These are phyloP conservation scores for Neurospora tetraspora DNA, from an alignment of 495 filamentous ascomycete genomes.

Conservation along the genomic window DNA sequence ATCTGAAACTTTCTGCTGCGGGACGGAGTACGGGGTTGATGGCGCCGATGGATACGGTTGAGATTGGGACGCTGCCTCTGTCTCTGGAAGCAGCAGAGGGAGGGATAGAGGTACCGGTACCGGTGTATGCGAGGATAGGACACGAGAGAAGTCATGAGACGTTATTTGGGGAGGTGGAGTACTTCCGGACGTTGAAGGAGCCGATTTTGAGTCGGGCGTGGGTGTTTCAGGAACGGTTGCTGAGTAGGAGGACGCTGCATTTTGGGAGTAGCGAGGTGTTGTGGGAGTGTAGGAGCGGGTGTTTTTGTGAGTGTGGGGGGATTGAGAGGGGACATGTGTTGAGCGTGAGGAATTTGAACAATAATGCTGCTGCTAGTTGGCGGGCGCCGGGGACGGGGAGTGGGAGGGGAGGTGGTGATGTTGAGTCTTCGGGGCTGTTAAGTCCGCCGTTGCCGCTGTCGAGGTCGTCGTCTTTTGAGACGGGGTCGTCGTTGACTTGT, in stretches of 20 bases:
- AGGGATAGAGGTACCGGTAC: not conserved
- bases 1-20: not conserved
- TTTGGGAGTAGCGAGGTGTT: conserved; percentile 19
- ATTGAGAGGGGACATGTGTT: conserved; percentile 5
- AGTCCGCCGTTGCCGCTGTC: not conserved
- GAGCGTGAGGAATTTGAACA: conserved; percentile 4
- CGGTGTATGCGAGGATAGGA: conserved; percentile 2
- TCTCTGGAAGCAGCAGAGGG: not conserved
- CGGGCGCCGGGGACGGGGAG: not conserved
- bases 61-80: conserved; percentile 4
- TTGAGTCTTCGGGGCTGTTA: not conserved
- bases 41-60: conserved; percentile 3
- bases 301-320: conserved; percentile 20
- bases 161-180: conserved; percentile 8
- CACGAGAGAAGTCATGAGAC: conserved; percentile 13
- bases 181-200: conserved; percentile 6
- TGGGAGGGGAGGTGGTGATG: not conserved
- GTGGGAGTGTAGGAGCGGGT: conserved; percentile 20
- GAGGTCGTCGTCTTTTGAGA: not conserved
- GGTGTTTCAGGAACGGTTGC: conserved; percentile 26
- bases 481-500: not conserved
- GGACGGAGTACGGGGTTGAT: not conserved
- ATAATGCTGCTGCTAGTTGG: not conserved
- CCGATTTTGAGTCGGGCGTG: conserved; percentile 18
- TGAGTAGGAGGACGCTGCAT: conserved; percentile 19